Evolutionary conservation across 2,329 filamentous ascomycete genomes (phyloP).

Genomic region (Aspergillus thermomutatus): DNA sequence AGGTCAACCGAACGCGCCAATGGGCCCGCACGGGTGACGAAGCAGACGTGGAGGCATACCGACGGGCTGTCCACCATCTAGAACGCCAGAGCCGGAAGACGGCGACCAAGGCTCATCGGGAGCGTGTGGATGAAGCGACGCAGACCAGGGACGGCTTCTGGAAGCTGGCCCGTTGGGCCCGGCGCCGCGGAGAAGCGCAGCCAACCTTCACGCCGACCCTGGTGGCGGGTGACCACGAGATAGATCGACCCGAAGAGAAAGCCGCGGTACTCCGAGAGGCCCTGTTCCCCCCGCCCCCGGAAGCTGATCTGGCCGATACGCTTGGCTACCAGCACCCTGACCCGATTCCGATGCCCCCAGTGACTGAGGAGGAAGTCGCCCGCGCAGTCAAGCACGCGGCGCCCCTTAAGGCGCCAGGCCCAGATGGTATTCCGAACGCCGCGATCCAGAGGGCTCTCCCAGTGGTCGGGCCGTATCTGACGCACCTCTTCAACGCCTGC

Average conservation of each 20-base stretch:
- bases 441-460: neutral
- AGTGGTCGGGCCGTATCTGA: neutral
- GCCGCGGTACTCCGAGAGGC: neutral
- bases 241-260: slow-evolving; percentile 1
- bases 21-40: neutral
- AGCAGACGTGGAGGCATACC: neutral
- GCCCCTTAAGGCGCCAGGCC: slow-evolving; percentile 8
- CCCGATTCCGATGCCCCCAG: neutral
- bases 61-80: neutral
- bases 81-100: neutral
- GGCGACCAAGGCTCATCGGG: too few relatives aligned
- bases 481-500: slow-evolving; percentile 1
- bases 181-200: neutral
- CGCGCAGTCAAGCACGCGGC: slow-evolving; percentile 1
- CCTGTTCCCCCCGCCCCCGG: slow-evolving; percentile 4
- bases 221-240: neutral
- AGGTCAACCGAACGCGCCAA: neutral
- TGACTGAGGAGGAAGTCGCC: slow-evolving; percentile 4
- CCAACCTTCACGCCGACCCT: slow-evolving; percentile 5
- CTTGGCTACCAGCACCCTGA: neutral
- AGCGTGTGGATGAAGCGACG: neutral
- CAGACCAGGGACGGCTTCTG: neutral
- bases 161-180: neutral
- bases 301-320: neutral
- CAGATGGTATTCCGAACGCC: slow-evolving; percentile 6